Evolutionary conservation across 2,329 filamentous ascomycete genomes (phyloP).

Genomic region (Delphinella strobiligena): DNA sequence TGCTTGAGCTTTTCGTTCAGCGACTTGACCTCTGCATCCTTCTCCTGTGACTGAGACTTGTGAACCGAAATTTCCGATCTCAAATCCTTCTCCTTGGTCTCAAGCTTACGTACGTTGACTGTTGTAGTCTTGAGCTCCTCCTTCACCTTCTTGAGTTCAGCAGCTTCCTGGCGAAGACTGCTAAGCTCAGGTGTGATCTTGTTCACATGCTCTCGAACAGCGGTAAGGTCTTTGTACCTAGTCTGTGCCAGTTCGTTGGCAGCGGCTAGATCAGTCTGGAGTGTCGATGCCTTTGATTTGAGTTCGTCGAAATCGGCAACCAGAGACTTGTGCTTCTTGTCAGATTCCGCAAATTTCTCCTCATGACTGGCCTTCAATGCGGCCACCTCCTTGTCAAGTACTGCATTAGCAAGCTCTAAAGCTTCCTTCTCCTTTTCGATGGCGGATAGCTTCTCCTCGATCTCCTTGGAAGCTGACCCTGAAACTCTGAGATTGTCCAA

Average conservation of each 20-base stretch:
- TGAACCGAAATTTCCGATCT: conserved; percentile 59
- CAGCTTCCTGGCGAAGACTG: conserved; percentile 63
- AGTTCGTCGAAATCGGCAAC: conserved; percentile 58
- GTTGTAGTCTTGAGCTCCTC: conserved; percentile 57
- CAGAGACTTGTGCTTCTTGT: conserved; percentile 44
- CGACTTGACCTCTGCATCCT: conserved; percentile 64
- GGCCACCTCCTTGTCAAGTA: conserved; percentile 59
- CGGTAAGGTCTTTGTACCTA: conserved; percentile 76
- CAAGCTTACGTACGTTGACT: conserved; percentile 59
- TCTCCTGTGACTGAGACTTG: conserved; percentile 58
- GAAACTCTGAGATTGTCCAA: conserved; percentile 9
- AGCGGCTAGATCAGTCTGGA: conserved; percentile 76
- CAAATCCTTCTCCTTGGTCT: conserved; percentile 72
- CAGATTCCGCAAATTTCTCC: conserved; percentile 33
- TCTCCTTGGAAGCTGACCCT: conserved; percentile 40
- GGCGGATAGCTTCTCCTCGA: conserved; percentile 34
- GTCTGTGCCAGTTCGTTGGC: conserved; percentile 77
- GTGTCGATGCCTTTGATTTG: conserved; percentile 52
- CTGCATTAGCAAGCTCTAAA: conserved; percentile 51
- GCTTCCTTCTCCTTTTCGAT: conserved; percentile 49
- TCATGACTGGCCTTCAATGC: conserved; percentile 38
- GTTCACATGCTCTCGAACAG: conserved; percentile 66
- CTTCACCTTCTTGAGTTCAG: conserved; percentile 59
- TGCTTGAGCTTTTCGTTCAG: conserved; percentile 68
- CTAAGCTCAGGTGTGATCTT: conserved; percentile 81